Evolutionary conservation across 2,329 filamentous ascomycete species (phyloP), one percentile per base, ranked within the genome.

Genomic region (Arthrobotrys conoides): DNA sequence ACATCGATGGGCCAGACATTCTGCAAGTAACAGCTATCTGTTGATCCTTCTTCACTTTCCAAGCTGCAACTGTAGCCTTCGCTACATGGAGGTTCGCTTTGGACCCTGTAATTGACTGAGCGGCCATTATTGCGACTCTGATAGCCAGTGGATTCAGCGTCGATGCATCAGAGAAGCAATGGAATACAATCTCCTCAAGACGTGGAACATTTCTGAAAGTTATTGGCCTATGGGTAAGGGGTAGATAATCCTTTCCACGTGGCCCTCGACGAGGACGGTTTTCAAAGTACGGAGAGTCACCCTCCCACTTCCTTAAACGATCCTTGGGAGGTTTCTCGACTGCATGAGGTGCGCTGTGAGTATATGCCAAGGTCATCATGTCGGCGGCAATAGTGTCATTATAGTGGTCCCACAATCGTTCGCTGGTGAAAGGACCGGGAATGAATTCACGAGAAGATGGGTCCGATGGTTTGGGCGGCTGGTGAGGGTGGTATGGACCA

Each of bases 201-300:
- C 91, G 89, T 48, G 96, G 96, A 44, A 99, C 88, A 84, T 96
- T 97, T 83, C 89, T 89, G 88, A 94, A 97, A 24, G 89, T 91
- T 71, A 94, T 88, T 69, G 92, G 87, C 78, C 89, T 87, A 85
- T 94, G 93, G 71, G 97, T 83, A 79, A 94, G 86, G 80, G 90
- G 88, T 81, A 96, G 86, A 66, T 89, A 88, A 80, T 93, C 90
- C 80, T 90, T 89, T 81, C 96, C 96, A 83, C 95, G 89, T 4
- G 96, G 96, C 0, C 91, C 93, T 80, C 96, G 91, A 81, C 93
- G 89, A 3, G 93, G 92, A 82, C 96, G 89, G 85, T 97, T 97
- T 86, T 94, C 93, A 87, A 94, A 94, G 86, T 99, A 99, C 1
- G 95, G 96, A 6, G 93, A 97, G 66, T 91, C 92, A 82, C 91